Base-by-base conservation (phyloP, 768 basidiomycete species). In the Pisolithus sp. region DNA sequence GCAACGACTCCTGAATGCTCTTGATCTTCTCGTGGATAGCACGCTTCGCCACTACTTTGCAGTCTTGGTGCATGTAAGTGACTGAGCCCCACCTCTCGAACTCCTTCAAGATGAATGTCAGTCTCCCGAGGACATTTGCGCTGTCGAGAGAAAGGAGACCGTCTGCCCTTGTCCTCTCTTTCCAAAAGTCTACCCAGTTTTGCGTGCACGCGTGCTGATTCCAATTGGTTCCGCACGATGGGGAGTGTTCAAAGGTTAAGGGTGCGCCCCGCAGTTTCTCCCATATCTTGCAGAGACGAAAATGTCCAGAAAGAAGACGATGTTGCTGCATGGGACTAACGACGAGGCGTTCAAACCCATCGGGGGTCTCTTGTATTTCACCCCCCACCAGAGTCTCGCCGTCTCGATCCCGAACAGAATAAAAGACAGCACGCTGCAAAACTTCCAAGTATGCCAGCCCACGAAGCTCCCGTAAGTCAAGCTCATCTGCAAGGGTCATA, bases 21-120 rank as follows among this genome's bases (percentile, higher is more conserved):
- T 74, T 82, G 38, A 85, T 72, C 49, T 75, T 68, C 41, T 82
- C 82, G 21, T 66, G 63, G 43, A 88, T 79, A 43, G 74, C 73
- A 57, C 75, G 75, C 63, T 76, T 76, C 21, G 85, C 86, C 20
- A 71, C 65, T 59, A 71, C 66, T 61, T 82, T 74, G 69, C 86
- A 89, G 51, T 87, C 86, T 51, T 80, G 82, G 58, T 87, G 83
- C 86, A 88, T 87, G 61, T 86, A 85, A n/a, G 82, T 81, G 52
- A 81, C 81, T 53, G 76, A 78, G 2, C 85, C 83, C 80, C 82
- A 82, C 49, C 79, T 72, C 51, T 86, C 85, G 53, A 82, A 84
- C 50, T 86, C 83, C 66, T 81, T 82, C 58, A 79, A 69, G 34
- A 89, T 73, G 52, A 78, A 71, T 60, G 70, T 78, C 57, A 89